Base-by-base conservation (phyloP, 169 alveolate species). In the Cryptosporidium xiaoi region DNA sequence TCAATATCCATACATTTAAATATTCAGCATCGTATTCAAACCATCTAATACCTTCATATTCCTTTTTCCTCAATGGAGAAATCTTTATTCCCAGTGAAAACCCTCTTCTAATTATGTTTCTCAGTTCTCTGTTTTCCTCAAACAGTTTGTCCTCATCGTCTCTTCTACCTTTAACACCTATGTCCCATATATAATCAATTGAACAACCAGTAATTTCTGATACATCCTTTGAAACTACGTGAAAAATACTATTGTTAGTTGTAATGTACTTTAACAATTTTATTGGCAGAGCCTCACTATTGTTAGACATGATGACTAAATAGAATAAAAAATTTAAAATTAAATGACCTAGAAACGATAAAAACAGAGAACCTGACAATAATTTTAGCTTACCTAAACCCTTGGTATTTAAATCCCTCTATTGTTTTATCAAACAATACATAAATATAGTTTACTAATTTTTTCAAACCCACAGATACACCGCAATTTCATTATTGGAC, bases 41-140 rank as follows among this genome's bases (percentile, higher is more conserved):
- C 87, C 87, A 77, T 24, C 27, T 50, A 15, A 27, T 53, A 4
- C n/a, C 15, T 7, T n/a, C 36, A 31, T 20, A 24, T 1, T 33
- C 27, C 24, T n/a, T 15, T 40, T 44, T n/a, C 13, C 55, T 16
- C n/a, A 34, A 0, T 2, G 6, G 51, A 12, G 62, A 24, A 20
- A 77, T 18, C 40, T 77, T 77, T 40, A 77, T 77, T 10, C 87
- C 87, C 33, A 77, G 16, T 34, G 87, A 77, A n/a, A 56, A 55
- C 0, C 87, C 87, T 77, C 87, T 77, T 60, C 87, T 77, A 16
- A 77, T 5, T 62, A 77, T 29, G 29, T 56, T 8, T 40, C 29
- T 36, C 29, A 77, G 16, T 18, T 60, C 58, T 24, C 48, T 60
- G 24, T 44, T 77, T 6, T 20, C 1, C 40, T 10, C 46, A 24